Evolutionary conservation across 257 asterid species (phyloP), one percentile per base, ranked within the genome.

Genomic region (Phtheirospermum japonicum): DNA sequence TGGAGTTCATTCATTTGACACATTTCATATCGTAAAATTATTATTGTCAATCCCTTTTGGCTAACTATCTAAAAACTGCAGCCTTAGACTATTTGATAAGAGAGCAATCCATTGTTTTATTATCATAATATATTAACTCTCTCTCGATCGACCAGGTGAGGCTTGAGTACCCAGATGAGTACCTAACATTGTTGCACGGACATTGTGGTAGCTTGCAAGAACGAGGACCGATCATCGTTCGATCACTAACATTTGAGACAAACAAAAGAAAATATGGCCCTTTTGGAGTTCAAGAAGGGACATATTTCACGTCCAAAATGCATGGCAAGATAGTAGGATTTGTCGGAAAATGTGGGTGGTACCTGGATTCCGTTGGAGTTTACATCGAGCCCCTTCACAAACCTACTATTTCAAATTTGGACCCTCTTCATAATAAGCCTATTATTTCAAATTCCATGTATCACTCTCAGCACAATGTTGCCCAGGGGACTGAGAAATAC

Each of bases 121-220:
- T 23, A 23, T 23, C 3, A 23, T 23, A 23, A 23, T 23, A n/a
- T 23, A 23, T 3, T 23, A 3, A 1, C 3, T 23, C 28, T 23
- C 28, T 23, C 28, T 23, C 28, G 8, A 36, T 19, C 20, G 31
- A 43, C 11, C 84, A 87, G 97, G 69, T 87, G 13, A 78, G 53
- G 68, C 89, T 90, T 39, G 76, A 77, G 10, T 77, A 79, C 63
- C 97, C 96, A 2, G 80, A 82, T 4, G 97, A 90, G 82, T 87
- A 45, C 78, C 73, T 90, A 32, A 80, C 73, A 9, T 87, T 87
- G 19, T 4, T 83, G 52, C 80, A 76, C 17, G 97, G 97, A 57
- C 74, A 76, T 57, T 82, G 77, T 57, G 96, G 93, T 49, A 76
- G 79, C 80, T 32, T 79, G 68, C 79, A 83, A 32, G 84, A 76